phyloP scores from a whole-genome alignment of 495 filamentous ascomycete genomes.

The Aspergillus heteromorphus region DNA sequence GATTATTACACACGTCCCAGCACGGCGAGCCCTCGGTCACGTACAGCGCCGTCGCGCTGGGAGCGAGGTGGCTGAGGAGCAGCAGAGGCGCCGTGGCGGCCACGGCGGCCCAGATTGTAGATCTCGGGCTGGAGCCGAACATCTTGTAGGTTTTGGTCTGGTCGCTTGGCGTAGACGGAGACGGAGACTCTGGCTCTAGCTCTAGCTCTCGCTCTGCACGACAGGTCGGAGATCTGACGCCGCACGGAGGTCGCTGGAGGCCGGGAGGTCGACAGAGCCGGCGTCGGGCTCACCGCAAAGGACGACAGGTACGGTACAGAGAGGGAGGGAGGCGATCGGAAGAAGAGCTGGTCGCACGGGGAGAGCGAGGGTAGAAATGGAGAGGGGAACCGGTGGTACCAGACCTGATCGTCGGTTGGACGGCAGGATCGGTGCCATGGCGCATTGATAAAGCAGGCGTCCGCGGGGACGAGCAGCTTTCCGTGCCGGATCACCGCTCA shows the following conservation, averaged over 20 bases:
- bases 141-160: constrained; percentile 2
- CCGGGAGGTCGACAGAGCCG: neutral
- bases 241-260: neutral
- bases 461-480: neutral
- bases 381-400: neutral
- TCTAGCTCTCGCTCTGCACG: no score
- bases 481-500: constrained; percentile 1
- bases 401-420: constrained; percentile 1
- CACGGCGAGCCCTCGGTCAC: constrained; percentile 50
- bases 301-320: no score
- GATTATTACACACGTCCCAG: constrained; percentile 41
- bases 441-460: constrained; percentile 2
- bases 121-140: constrained; percentile 5
- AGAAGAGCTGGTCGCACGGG: neutral
- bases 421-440: constrained; percentile 4
- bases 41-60: constrained; percentile 21
- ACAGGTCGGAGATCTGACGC: neutral
- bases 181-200: no score
- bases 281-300: constrained; percentile 5
- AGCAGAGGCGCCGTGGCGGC: constrained; percentile 1
- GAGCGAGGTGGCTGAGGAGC: constrained; percentile 17
- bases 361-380: constrained; percentile 1
- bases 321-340: neutral
- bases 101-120: constrained; percentile 15
- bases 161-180: neutral